phyloP scores from a whole-genome alignment of 2,329 filamentous ascomycete species.

The Talaromyces funiculosus region DNA sequence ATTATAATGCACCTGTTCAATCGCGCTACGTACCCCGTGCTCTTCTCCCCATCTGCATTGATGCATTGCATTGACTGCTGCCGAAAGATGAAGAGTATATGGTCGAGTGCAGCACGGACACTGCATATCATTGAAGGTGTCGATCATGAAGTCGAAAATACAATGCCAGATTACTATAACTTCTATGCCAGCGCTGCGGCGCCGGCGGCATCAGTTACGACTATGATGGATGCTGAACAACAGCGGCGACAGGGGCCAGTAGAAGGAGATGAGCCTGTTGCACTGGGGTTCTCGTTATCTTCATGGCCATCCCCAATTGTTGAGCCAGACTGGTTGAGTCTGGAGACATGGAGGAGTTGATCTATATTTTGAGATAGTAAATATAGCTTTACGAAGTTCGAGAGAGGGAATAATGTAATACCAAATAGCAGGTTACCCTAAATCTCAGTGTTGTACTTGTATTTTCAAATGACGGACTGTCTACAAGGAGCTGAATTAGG shows the following conservation, averaged over 20 bases:
- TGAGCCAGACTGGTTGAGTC: constrained; percentile 13
- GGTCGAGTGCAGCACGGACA: constrained; percentile 13
- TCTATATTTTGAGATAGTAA: neutral
- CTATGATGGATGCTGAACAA: neutral
- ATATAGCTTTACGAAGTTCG: neutral
- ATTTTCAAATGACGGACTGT: neutral
- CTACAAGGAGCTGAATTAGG: neutral
- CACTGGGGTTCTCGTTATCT: constrained; percentile 1
- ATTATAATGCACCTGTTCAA: constrained; percentile 15
- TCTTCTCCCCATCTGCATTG: constrained; percentile 13
- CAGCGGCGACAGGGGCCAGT: neutral
- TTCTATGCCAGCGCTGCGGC: neutral
- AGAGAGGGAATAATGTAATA: neutral
- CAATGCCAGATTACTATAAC: neutral
- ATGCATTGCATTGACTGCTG: constrained; percentile 14
- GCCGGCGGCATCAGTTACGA: neutral
- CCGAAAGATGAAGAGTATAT: constrained; percentile 15
- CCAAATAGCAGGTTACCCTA: neutral
- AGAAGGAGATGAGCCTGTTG: neutral
- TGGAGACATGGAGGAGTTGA: constrained; percentile 13
- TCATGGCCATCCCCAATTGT: constrained; percentile 13
- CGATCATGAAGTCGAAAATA: constrained; percentile 12
- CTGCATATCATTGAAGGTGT: constrained; percentile 14
- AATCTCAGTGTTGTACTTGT: neutral
- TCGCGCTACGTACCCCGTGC: constrained; percentile 11